Base-by-base conservation (phyloP, 148 eudicot genomes). In the Chenopodium quinoa region DNA sequence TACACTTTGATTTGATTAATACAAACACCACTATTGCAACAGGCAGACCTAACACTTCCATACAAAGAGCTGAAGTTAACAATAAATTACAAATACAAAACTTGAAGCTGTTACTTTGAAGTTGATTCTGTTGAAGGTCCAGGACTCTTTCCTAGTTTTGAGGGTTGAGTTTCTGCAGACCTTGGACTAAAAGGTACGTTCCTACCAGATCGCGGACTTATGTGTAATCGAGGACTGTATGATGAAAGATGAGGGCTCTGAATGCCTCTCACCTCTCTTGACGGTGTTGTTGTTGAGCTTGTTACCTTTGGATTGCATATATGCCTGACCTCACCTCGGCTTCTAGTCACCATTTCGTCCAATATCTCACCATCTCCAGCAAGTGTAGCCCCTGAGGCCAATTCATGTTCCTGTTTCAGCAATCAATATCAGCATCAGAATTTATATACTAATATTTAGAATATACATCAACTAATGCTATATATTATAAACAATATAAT, bases 291-390 rank as follows among this genome's bases (percentile, higher is more conserved):
- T 13, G 90, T 87, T 58, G 97, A 87, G 87, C 98, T 94, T 62
- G 90, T 91, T 2, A 94, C 80, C 80, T 88, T 94, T 19, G 97
- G 93, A 82, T 97, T 92, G 80, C 85, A 78, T 0, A 83, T 87
- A 9, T 83, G 93, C 84, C 90, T 87, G 12, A 94, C 83, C 85
- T 94, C 98, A 50, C 98, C 98, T 32, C 98, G 87, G 84, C 98
- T 94, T 87, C 98, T 91, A 5, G 97, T 94, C 52, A 94, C 88
- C 71, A 91, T 85, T 58, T 86, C 97, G 75, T 94, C 98, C 48
- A 94, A 60, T 29, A 92, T 84, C 84, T 92, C 98, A 74, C 82
- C 93, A 19, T 88, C 90, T 50, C 88, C 89, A 20, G 90, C 86
- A 83, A 69, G 76, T 22, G 94, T 80, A 64, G 88, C 83, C 70